phyloP scores from a whole-genome alignment of 1,139 yeast genomes.

The Suhomyces kunorum region DNA sequence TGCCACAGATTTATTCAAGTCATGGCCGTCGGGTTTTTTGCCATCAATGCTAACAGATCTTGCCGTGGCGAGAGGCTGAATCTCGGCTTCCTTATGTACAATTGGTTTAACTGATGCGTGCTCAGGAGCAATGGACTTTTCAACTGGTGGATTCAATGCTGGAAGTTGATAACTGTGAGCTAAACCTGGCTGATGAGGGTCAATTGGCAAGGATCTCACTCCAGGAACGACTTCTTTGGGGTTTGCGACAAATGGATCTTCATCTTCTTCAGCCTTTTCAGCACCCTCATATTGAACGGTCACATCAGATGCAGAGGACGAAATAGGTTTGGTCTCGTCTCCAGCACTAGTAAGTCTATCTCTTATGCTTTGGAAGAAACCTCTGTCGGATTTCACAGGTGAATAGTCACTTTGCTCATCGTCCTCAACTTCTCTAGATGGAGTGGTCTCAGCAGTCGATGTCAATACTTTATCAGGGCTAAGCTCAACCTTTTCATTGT shows the following conservation, averaged over 20 bases:
- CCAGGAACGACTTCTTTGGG: constrained; percentile 7
- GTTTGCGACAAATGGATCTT: background rate
- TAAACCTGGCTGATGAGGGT: constrained; percentile 8
- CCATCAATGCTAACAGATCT: background rate
- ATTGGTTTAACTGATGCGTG: background rate
- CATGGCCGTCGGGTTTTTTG: no score
- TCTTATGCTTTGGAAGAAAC: constrained; percentile 24
- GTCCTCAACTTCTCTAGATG: constrained; percentile 26
- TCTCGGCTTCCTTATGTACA: background rate
- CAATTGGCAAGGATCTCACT: constrained; percentile 10
- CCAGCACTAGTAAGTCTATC: constrained; percentile 19
- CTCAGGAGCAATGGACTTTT: background rate
- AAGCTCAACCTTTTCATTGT: constrained; percentile 23
- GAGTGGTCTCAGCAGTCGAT: constrained; percentile 37
- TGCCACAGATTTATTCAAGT: no score
- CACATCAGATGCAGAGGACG: constrained; percentile 25
- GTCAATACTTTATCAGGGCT: constrained; percentile 21
- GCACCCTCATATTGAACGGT: constrained; percentile 19
- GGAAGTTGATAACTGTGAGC: constrained; percentile 3
- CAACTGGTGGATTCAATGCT: background rate
- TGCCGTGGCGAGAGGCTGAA: background rate
- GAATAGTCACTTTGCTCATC: constrained; percentile 17
- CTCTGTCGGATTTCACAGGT: constrained; percentile 16
- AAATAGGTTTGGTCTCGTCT: constrained; percentile 14
- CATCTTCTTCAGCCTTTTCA: constrained; percentile 3